Evolutionary conservation across 2,329 filamentous ascomycete species (phyloP), one percentile per base, ranked within the genome.

Genomic region (Zasmidium citrigriseum): DNA sequence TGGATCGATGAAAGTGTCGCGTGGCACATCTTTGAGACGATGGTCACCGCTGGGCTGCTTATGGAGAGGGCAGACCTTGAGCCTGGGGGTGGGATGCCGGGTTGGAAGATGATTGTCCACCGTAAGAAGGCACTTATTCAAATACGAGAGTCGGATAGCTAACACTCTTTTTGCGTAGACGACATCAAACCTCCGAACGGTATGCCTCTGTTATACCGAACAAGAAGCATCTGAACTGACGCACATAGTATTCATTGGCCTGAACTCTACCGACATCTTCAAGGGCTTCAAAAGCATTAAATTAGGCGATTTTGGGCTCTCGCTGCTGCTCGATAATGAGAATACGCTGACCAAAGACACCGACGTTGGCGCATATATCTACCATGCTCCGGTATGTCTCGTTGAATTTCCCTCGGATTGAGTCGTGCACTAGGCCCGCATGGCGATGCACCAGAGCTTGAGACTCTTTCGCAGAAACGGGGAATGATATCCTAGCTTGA

Each of bases 11-110:
- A 48, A 25, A 24, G 27, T 14, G 64, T 66, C 48, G 25, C 58
- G 11, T 63, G 60, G 62, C 38, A 51, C n/a, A 54, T 55, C 3
- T 59, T 66, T 34, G 55, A 55, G 12, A 57, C 44, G 48, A 21
- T 66, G 18, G 58, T 54, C 12, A 57, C 24, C 4, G 60, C 57
- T 1, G 64, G 62, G 21, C 25, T 59, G 9, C 46, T 64, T 11
- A 60, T 66, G 55, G 54, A 61, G 38, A 46, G 53, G 2, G 62
- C 60, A 27, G 45, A 54, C 24, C 16, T 55, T 10, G 29, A 52
- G 16, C 21, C 41, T 2, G n/a, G n/a, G 20, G 4, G 25, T 12
- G 47, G 7, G 47, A 10, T 47, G 9, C 11, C 16, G 20, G 45
- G 20, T 24, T 47, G 45, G 45, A 9, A 47, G 45, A 11, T 47